Conservation (phyloP, 1,284 basidiomycete genomes). For the Cryptococcus sp. region DNA sequence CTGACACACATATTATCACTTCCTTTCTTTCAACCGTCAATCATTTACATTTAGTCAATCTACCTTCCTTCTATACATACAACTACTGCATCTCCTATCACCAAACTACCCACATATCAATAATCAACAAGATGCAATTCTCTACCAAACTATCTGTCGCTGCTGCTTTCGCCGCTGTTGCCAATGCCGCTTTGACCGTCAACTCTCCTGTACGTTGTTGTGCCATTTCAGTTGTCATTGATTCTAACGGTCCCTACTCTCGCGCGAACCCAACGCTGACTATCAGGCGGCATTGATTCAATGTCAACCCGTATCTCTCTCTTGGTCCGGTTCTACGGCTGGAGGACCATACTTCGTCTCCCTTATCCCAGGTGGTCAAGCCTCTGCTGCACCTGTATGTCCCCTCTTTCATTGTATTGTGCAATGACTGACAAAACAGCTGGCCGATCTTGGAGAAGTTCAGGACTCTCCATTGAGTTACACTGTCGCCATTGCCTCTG, state of each 20-base stretch:
- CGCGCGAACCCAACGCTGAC: too few relatives aligned
- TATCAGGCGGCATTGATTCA: constrained; percentile 33
- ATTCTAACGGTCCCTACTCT: too few relatives aligned
- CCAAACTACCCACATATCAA: neutral
- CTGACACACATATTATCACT: neutral
- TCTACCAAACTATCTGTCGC: constrained; percentile 32
- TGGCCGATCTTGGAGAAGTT: constrained; percentile 57
- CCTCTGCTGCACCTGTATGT: constrained; percentile 56
- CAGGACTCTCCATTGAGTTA: constrained; percentile 57
- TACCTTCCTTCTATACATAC: neutral
- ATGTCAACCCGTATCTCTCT: constrained; percentile 48
- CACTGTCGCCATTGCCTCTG: constrained; percentile 56
- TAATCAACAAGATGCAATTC: constrained; percentile 7
- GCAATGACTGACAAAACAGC: constrained; percentile 26
- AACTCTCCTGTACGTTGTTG: constrained; percentile 55
- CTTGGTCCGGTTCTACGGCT: constrained; percentile 55
- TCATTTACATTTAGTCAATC: neutral
- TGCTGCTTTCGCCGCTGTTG: constrained; percentile 49
- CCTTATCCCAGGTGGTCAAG: constrained; percentile 65
- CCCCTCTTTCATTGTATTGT: neutral
- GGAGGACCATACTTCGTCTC: constrained; percentile 62
- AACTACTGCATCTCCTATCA: neutral
- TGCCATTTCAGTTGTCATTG: neutral
- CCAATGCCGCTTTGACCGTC: constrained; percentile 54
- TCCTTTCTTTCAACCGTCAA: neutral